Evolutionary conservation across 306 rosid species (phyloP), one percentile per base, ranked within the genome.

Genomic region (Astragalus membranaceus): DNA sequence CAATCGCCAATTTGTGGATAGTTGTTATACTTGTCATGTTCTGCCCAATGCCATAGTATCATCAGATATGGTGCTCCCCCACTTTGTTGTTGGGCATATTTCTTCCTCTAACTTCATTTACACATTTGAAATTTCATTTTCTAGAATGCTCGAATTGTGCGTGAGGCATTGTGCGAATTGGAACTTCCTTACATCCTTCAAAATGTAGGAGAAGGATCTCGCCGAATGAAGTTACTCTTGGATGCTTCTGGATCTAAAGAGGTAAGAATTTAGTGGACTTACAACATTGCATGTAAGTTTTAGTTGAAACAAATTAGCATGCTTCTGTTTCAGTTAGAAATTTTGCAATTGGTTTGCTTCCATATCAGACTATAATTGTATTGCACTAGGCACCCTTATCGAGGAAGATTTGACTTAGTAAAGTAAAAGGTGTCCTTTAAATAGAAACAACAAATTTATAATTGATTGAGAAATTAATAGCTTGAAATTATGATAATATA

Each of bases 81-180:
- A 37, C 23, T 17, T 26, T 55, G 56, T 29, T 48, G 7, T 49
- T 67, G 37, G 43, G 6, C 60, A n/a, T 59, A 50, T 30, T 36
- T 63, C 17, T 76, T 52, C 55, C 47, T 58, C 75, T 57, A 71
- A 70, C 69, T 50, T 44, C 47, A 51, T 51, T 3, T 26, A 26
- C 30, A 5, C 10, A 26, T 65, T 42, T 56, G 5, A 37, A 50
- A 14, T 43, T 55, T 48, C 75, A 44, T 65, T 70, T 75, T 69
- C 47, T 73, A 92, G 98, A 77, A 78, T 78, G 92, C 98, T 36
- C 73, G 98, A 74, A 80, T 89, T 75, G 96, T 92, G 44, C 98
- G 96, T 7, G 96, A 92, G 78, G 98, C 98, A 36, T 82, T 92
- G n/a, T 92, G 98, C 16, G 98, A 92, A 69, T 79, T 92, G 85